phyloP scores from a whole-genome alignment of 352 stramenopile species.

The Phytopythium oedochilum region DNA sequence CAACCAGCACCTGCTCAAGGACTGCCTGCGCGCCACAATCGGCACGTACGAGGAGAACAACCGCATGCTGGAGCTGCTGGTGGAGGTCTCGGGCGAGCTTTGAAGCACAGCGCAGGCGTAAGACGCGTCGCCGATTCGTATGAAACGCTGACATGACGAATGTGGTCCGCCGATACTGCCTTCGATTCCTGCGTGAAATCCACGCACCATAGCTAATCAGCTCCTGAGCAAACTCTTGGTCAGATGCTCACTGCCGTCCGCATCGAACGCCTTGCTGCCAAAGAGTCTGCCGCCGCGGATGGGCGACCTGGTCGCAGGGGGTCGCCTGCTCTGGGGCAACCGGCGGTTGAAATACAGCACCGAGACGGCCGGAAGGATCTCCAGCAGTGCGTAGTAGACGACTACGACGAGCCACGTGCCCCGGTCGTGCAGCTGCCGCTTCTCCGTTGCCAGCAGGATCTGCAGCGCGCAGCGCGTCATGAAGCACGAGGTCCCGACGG shows the following conservation, averaged over 20 bases:
- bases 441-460: conserved; percentile 65
- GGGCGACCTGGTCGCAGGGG: conserved; percentile 27
- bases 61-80: conserved; percentile 86
- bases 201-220: not conserved
- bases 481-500: conserved; percentile 82
- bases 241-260: conserved; percentile 2
- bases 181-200: not conserved
- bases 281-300: conserved; percentile 43
- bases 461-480: conserved; percentile 64
- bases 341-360: conserved; percentile 85
- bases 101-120: conserved; percentile 10
- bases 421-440: conserved; percentile 66
- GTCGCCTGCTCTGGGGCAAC: conserved; percentile 41
- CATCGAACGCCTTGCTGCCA: conserved; percentile 36
- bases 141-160: not conserved
- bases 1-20: conserved; percentile 93
- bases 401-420: conserved; percentile 79
- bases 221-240: conserved; percentile 30
- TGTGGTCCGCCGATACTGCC: not conserved
- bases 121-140: no score
- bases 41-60: conserved; percentile 93
- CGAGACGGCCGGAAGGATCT: conserved; percentile 72
- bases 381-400: conserved; percentile 76
- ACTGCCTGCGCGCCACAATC: conserved; percentile 95
- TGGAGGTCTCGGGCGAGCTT: conserved; percentile 56